A percentile compares a stretch with the other conserved stretches of the same genome.
These are phyloP conservation scores for Curvularia sp. DNA, from an alignment of 2,329 filamentous ascomycete genomes.

Conservation along the genomic window DNA sequence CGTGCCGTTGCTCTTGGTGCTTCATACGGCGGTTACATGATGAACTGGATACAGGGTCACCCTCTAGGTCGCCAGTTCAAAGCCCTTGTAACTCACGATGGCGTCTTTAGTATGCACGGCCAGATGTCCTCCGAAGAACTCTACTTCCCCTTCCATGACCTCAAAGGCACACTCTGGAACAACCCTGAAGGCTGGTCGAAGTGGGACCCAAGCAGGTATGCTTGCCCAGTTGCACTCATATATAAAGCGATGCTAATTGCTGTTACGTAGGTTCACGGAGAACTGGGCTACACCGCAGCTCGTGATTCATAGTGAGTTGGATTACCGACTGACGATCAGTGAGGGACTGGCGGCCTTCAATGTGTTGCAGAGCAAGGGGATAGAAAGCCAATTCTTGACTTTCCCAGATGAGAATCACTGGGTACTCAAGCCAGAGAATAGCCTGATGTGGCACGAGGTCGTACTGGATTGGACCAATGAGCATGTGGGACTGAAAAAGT, in stretches of 20 bases:
- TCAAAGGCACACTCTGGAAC: conserved; percentile 47
- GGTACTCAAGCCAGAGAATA: conserved; percentile 93
- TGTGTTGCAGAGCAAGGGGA: conserved; percentile 75
- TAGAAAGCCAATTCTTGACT: conserved; percentile 79
- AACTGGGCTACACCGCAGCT: conserved; percentile 89
- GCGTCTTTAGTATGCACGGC: conserved; percentile 72
- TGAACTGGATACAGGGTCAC: conserved; percentile 89
- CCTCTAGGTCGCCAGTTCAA: conserved; percentile 83
- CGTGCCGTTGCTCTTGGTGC: conserved; percentile 77
- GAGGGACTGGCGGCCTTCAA: conserved; percentile 89
- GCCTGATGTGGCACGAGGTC: conserved; percentile 85
- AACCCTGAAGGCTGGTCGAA: conserved; percentile 59
- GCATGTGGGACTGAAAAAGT: conserved; percentile 61
- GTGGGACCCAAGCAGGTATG: conserved; percentile 62
- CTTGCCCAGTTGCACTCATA: neutral
- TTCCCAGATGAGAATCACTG: conserved; percentile 84
- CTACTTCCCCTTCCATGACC: conserved; percentile 60
- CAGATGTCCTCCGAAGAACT: conserved; percentile 61
- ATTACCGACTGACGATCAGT: conserved; percentile 85
- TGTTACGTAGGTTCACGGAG: conserved; percentile 52
- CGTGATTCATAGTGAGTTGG: conserved; percentile 87
- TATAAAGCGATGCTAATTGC: neutral
- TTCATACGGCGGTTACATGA: conserved; percentile 55
- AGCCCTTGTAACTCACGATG: conserved; percentile 87
- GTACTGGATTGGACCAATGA: conserved; percentile 79